Evolutionary conservation across 208 protist species (phyloP).

Genomic region (Crithidia fasciculata): DNA sequence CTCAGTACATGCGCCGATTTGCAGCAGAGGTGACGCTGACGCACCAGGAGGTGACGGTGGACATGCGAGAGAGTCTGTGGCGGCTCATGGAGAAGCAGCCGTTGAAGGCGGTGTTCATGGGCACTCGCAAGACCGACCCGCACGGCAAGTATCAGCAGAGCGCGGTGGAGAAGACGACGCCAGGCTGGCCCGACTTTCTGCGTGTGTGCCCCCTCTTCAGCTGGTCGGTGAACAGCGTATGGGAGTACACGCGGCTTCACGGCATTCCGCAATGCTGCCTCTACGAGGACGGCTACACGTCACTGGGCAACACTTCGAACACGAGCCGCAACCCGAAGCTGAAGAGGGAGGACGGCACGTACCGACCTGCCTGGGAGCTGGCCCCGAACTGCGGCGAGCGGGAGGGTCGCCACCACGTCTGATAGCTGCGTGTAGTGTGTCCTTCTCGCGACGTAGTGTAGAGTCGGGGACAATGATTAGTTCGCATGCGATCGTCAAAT

Average conservation of each 20-base stretch:
- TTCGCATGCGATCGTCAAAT: no score
- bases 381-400: constrained; percentile 44
- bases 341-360: constrained; percentile 61
- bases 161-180: constrained; percentile 65
- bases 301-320: constrained; percentile 53
- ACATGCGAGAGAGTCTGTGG: constrained; percentile 68
- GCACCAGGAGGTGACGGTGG: constrained; percentile 26
- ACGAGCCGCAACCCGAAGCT: constrained; percentile 72
- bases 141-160: constrained; percentile 59
- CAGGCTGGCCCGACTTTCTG: constrained; percentile 88
- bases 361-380: constrained; percentile 76
- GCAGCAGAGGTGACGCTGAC: constrained; percentile 40
- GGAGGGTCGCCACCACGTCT: constrained; percentile 35
- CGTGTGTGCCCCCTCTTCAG: constrained; percentile 85
- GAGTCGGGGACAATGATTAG: no score
- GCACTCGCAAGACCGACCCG: constrained; percentile 84
- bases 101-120: constrained; percentile 85
- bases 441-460: no score
- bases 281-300: constrained; percentile 90
- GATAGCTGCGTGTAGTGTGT: neutral
- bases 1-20: constrained; percentile 43
- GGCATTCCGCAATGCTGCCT: constrained; percentile 87
- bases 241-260: constrained; percentile 67
- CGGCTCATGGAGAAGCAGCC: constrained; percentile 42
- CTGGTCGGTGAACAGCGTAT: constrained; percentile 83